Conservation (phyloP, 2,329 filamentous ascomycete species). For the Penicillium sp. region DNA sequence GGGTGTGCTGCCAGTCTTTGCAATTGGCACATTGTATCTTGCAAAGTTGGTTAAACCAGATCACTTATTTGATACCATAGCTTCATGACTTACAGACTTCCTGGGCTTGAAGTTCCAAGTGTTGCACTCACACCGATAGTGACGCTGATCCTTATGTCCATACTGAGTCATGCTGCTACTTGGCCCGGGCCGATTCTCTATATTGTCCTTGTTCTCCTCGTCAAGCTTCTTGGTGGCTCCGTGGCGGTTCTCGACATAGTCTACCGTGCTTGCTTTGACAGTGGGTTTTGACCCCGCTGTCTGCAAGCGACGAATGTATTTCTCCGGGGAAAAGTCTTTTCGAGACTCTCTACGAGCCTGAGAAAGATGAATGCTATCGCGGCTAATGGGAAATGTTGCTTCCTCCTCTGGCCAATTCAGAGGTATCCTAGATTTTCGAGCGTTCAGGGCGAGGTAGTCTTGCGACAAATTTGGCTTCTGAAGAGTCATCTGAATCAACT, state of each 20-base stretch:
- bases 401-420: background rate
- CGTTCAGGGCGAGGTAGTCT: background rate
- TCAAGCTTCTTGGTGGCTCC: background rate
- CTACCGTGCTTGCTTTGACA: background rate
- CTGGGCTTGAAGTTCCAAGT: background rate
- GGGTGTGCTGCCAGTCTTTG: background rate
- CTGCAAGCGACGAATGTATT: background rate
- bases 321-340: background rate
- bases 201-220: background rate
- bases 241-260: background rate
- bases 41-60: background rate
- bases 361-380: background rate
- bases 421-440: background rate
- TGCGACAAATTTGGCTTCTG: background rate
- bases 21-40: background rate
- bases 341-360: background rate
- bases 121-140: background rate
- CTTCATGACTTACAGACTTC: background rate
- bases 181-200: background rate
- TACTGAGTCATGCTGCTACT: background rate
- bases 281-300: background rate
- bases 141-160: background rate
- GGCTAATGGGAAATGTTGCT: background rate
- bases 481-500: background rate
- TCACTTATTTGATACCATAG: too few relatives aligned